Conservation (phyloP, 108 stramenopile genomes). For the Mediolabrus comicus region DNA sequence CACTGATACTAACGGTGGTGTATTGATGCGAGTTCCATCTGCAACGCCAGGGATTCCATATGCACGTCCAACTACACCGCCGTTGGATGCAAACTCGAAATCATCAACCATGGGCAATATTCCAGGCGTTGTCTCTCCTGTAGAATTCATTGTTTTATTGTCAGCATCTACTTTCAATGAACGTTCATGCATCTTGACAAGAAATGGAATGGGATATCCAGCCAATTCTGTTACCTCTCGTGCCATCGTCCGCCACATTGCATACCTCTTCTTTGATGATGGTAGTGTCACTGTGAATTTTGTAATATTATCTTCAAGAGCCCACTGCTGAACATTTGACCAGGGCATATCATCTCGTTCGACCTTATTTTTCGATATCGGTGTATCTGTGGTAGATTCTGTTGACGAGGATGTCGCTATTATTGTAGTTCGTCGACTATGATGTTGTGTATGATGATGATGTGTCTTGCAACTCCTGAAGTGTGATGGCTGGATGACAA, state of each 20-base stretch:
- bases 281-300: conserved; percentile 60
- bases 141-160: background rate
- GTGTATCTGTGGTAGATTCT: background rate
- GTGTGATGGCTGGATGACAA: background rate
- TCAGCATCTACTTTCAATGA: background rate
- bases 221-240: conserved; percentile 67
- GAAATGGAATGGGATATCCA: conserved; percentile 71
- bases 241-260: conserved; percentile 72
- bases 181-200: conserved; percentile 30
- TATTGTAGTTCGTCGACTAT: too few species aligned
- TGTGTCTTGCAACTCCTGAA: background rate
- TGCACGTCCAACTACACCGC: conserved; percentile 63
- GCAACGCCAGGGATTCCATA: conserved; percentile 73
- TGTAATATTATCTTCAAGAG: conserved; percentile 55
- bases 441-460: background rate
- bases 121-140: conserved; percentile 11
- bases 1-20: conserved; percentile 50
- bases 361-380: background rate
- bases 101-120: conserved; percentile 73
- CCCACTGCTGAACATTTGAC: conserved; percentile 66
- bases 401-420: background rate
- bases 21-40: conserved; percentile 71
- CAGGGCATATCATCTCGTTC: conserved; percentile 58
- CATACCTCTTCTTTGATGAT: conserved; percentile 27
- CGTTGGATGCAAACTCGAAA: conserved; percentile 62